Base-by-base conservation (phyloP, 768 basidiomycete genomes). In the Clavaria fumosa region DNA sequence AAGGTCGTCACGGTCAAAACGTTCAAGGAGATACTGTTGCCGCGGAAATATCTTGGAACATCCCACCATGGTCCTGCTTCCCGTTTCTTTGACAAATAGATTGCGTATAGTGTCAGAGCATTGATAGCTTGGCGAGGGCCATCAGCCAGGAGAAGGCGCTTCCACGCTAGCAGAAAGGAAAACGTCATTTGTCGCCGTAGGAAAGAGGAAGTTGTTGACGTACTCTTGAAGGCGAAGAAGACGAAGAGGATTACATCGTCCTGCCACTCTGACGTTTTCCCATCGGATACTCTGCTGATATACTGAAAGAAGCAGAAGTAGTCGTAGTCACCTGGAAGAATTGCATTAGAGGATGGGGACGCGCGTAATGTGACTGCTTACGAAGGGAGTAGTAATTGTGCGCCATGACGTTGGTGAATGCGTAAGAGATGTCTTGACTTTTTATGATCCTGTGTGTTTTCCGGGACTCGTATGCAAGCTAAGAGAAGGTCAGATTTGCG, bases 191-290 rank as follows among this genome's bases (percentile, higher is more conserved):
- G 22, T 20, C 35, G 22, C 14, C 5, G 18, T 22, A 34, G 14
- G 15, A 7, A 37, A 15, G 6, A 34, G 7, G 34, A 11, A 12
- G 31, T 34, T 12, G 34, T 6, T 9, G 14, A 63, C 76, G 38
- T 43, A 85, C 93, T 93, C 68, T 99, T 99, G 72, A 99, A 97
- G 1, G 82, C 83, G 61, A 99, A 99, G 74, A 97, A 99, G 53
- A 97, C 74, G 59, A 95, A 99, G 69, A 97, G 97, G 23, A 93
- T 91, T 58, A 99, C 90, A 52, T 95, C 88, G 53, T 99, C 95
- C 57, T 81, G n/a, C n/a, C n/a, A n/a, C n/a, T n/a, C n/a, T n/a
- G n/a, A n/a, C n/a, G n/a, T 90, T 44, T 75, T 77, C 69, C 93
- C 96, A 21, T 89, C 90, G 19, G 95, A 97, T 52, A n/a, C n/a